A percentile compares a stretch with the other conserved stretches of the same genome.
Evolutionary conservation across 371 early-diverging fungal species (phyloP).

Genomic region (Entomophthora muscae): DNA sequence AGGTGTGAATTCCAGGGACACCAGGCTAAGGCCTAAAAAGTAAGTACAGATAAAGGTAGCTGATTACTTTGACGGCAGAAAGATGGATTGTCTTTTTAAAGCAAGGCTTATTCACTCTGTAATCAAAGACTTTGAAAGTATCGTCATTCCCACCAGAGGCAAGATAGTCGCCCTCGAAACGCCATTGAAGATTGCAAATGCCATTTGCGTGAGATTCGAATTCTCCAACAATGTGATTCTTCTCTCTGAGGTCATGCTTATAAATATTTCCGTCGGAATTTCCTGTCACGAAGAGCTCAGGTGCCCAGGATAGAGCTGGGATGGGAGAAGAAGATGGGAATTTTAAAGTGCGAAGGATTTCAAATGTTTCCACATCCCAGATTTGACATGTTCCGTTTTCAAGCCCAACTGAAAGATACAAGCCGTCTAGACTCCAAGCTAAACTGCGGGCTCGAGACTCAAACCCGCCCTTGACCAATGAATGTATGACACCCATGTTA

Average conservation of each 20-base stretch:
- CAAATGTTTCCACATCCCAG: slow-evolving; percentile 60
- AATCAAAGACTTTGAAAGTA: slow-evolving; percentile 85
- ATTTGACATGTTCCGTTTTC: slow-evolving; percentile 66
- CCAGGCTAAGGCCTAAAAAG: slow-evolving; percentile 85
- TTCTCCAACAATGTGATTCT: slow-evolving; percentile 15
- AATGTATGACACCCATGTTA: not conserved
- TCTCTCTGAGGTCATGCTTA: slow-evolving; percentile 83
- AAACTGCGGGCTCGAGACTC: slow-evolving; percentile 13
- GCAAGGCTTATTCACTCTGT: slow-evolving; percentile 39
- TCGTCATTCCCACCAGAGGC: slow-evolving; percentile 98
- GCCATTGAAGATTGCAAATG: slow-evolving; percentile 11
- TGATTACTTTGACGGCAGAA: slow-evolving; percentile 72
- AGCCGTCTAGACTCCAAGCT: slow-evolving; percentile 60
- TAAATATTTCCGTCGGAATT: slow-evolving; percentile 77
- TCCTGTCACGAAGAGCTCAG: slow-evolving; percentile 69
- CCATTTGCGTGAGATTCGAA: not conserved
- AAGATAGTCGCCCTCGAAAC: slow-evolving; percentile 60
- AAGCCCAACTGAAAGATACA: slow-evolving; percentile 70
- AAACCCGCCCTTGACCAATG: not conserved
- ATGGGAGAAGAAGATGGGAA: slow-evolving; percentile 29
- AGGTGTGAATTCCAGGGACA: slow-evolving; percentile 94
- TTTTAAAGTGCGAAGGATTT: slow-evolving; percentile 27
- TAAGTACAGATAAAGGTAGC: not conserved
- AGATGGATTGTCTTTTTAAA: slow-evolving; percentile 55
- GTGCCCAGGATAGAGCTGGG: slow-evolving; percentile 75